Percentiles rank a stretch among this genome's conserved stretches.
Conservation (phyloP, 306 rosid genomes). For the Cicer judaicum region DNA sequence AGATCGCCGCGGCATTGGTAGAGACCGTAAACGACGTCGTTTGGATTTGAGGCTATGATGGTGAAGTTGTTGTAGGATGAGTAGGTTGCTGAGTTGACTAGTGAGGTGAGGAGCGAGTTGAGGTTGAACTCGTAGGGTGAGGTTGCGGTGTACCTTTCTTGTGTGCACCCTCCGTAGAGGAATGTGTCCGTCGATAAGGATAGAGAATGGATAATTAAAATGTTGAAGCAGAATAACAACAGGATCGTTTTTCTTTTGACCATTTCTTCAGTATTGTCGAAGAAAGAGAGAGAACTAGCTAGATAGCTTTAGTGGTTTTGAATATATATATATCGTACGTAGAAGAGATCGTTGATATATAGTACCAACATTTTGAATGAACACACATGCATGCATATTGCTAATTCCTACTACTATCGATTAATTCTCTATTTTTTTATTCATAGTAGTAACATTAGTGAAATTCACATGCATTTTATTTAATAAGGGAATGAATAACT, state of each 20-base stretch:
- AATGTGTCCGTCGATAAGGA: conserved; percentile 57
- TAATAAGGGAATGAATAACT: too few relatives aligned
- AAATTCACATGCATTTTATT: too few relatives aligned
- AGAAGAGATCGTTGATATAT: neutral
- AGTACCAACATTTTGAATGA: too few relatives aligned
- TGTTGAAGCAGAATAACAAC: neutral
- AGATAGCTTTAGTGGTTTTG: conserved; percentile 16
- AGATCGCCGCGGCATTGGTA: conserved; percentile 97
- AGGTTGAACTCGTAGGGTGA: conserved; percentile 78
- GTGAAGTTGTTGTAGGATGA: conserved; percentile 84
- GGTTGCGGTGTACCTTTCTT: conserved; percentile 58
- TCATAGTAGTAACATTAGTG: too few relatives aligned
- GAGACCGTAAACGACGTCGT: conserved; percentile 69
- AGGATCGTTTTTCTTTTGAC: conserved; percentile 7
- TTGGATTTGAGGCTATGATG: conserved; percentile 54
- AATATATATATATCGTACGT: conserved; percentile 8
- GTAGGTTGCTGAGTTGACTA: conserved; percentile 90
- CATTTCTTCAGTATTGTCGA: conserved; percentile 36
- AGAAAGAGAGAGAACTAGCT: neutral
- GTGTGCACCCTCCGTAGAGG: conserved; percentile 87
- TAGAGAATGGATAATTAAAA: conserved; percentile 1
- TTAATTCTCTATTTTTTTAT: too few relatives aligned
- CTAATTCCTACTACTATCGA: too few relatives aligned
- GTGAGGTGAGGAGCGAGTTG: conserved; percentile 85
- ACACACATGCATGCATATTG: too few relatives aligned